Conservation (phyloP, 768 basidiomycete genomes). For the Trametes villosa region DNA sequence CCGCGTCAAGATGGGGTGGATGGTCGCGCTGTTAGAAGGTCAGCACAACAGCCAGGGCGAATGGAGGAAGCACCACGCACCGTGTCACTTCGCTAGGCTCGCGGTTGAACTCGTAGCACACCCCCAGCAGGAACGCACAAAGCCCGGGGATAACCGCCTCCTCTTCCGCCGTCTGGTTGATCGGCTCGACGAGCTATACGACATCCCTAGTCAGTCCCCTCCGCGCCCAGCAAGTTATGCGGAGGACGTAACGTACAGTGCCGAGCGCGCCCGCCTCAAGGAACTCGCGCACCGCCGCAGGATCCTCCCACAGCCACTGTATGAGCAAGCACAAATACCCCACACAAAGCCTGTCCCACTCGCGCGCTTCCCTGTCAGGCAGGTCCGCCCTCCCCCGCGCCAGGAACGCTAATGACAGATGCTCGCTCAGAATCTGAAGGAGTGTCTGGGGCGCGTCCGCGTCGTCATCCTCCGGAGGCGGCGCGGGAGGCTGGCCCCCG, state of each 20-base stretch:
- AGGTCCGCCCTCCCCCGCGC: conserved; percentile 70
- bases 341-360: conserved; percentile 90
- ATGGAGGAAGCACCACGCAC: conserved; percentile 45
- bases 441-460: conserved; percentile 71
- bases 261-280: conserved; percentile 89
- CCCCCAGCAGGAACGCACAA: conserved; percentile 88
- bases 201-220: not conserved
- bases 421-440: conserved; percentile 86
- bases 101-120: conserved; percentile 96
- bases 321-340: conserved; percentile 82
- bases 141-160: conserved; percentile 89
- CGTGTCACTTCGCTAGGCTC: conserved; percentile 96
- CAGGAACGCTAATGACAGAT: conserved; percentile 84
- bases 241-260: conserved; percentile 61
- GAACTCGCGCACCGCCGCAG: conserved; percentile 85
- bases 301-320: conserved; percentile 98
- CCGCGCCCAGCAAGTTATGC: not conserved
- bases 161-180: conserved; percentile 86
- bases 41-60: not conserved
- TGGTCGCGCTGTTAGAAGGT: conserved; percentile 60
- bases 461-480: conserved; percentile 38
- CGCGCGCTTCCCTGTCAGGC: conserved; percentile 72
- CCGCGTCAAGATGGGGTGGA: conserved; percentile 87
- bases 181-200: conserved; percentile 86
- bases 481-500: conserved; percentile 39